Base-by-base conservation (phyloP, 768 basidiomycete genomes). In the Royoungia palumana region DNA sequence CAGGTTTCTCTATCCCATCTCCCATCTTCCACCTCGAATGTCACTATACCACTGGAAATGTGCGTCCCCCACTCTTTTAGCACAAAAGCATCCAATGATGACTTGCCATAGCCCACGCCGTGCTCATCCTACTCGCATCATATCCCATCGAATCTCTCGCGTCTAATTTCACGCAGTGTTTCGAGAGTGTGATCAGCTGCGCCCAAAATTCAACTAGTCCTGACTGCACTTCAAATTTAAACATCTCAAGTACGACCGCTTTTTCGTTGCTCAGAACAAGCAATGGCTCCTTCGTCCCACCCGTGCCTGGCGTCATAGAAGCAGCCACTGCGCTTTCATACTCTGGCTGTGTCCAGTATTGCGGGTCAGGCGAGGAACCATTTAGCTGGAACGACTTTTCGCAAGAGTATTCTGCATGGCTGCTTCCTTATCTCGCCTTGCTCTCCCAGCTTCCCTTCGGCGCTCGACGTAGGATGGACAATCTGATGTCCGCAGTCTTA, bases 401-500 rank as follows among this genome's bases (percentile, higher is more conserved):
- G 0, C 71, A 73, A 38, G 63, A 75, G 41, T 76, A 72, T 53
- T 63, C 67, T 9, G 56, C 74, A 0, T 79, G 77, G 77, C 61
- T 78, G 2, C 47, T 79, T 7, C 77, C 77, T 8, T 77, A 74
- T 67, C 68, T 79, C 13, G 75, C 77, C 1, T 51, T 79, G 8
- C 60, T 78, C 17, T 75, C 76, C 0, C 76, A 76, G 41, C 69
- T 79, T 16, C 78, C 76, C 0, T 79, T 76, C 21, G 75, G 75
- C 8, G 66, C 71, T 25, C 62, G 53, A 14, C 67, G 68, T 41
- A 69, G 58, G 20, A 52, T 66, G 16, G 73, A 75, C n/a, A 75
- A 77, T 44, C 57, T 77, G 34, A 63, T 69, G 51, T 71, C 74
- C 9, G 68, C 71, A 17, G 12, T 78, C 10, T 61, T 78, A 25